phyloP scores from a whole-genome alignment of 352 stramenopile species.

The Phytophthora lateralis region DNA sequence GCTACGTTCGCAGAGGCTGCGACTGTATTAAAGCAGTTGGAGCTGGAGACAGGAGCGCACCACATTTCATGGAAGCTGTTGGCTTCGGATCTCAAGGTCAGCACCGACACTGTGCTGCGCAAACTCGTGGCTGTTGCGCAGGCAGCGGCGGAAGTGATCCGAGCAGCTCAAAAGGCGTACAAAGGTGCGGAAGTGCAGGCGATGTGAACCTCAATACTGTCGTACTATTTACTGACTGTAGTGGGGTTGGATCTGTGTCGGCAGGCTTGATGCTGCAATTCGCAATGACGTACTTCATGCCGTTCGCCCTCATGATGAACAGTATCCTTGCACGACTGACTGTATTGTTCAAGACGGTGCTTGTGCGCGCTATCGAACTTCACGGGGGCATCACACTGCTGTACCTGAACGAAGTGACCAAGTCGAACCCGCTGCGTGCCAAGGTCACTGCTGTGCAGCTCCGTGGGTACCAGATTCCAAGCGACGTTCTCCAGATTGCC shows the following conservation, averaged over 20 bases:
- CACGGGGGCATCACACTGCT: slow-evolving; percentile 73
- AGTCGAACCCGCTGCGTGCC: slow-evolving; percentile 81
- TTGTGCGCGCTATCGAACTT: slow-evolving; percentile 64
- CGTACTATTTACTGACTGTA: slow-evolving; percentile 3
- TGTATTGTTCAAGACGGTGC: slow-evolving; percentile 63
- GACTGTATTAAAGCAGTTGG: slow-evolving; percentile 51
- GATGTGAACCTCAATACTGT: not conserved
- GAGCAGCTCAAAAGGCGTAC: slow-evolving; percentile 76
- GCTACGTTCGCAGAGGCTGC: slow-evolving; percentile 45
- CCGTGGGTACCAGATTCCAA: slow-evolving; percentile 61
- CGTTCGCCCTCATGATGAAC: slow-evolving; percentile 81
- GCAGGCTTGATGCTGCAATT: slow-evolving; percentile 74
- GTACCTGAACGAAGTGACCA: slow-evolving; percentile 82
- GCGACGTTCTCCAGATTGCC: slow-evolving; percentile 50
- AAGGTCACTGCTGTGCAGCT: slow-evolving; percentile 76
- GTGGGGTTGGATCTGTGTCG: slow-evolving; percentile 2
- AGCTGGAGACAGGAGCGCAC: slow-evolving; percentile 54
- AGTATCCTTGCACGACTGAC: slow-evolving; percentile 70
- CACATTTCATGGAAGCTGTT: slow-evolving; percentile 83
- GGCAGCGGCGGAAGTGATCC: slow-evolving; percentile 47
- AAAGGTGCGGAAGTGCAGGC: slow-evolving; percentile 37
- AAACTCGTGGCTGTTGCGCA: slow-evolving; percentile 43
- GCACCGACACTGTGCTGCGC: slow-evolving; percentile 53
- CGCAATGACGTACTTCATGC: slow-evolving; percentile 89
- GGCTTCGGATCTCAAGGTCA: slow-evolving; percentile 60